Conservation (phyloP, 1,284 basidiomycete species). For the Malassezia caprae region DNA sequence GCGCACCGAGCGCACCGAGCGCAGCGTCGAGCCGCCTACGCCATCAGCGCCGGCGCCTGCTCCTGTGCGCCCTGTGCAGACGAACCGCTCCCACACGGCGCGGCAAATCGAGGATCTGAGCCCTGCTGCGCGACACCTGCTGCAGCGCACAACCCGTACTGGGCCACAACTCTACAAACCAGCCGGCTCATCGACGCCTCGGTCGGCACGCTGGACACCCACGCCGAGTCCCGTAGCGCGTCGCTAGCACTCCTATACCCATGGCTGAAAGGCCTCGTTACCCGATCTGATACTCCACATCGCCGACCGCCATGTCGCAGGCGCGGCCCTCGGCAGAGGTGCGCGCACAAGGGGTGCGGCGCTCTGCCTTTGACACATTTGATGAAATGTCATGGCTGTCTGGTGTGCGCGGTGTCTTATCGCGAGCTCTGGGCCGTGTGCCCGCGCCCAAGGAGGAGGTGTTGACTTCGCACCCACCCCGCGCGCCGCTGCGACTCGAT, state of each 20-base stretch:
- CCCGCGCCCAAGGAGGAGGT: neutral
- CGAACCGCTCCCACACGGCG: neutral
- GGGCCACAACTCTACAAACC: conserved; percentile 2
- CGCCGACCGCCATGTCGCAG: neutral
- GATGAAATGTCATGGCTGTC: conserved; percentile 9
- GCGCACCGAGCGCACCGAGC: neutral
- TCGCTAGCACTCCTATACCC: conserved; percentile 51
- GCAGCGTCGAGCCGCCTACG: neutral
- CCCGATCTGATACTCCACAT: conserved; percentile 51
- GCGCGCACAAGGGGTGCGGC: neutral
- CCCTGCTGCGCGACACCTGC: conserved; percentile 11
- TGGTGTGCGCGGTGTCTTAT: conserved; percentile 43
- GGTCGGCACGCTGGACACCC: conserved; percentile 11
- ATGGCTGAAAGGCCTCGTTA: conserved; percentile 13
- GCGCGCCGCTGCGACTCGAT: neutral
- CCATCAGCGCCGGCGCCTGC: neutral
- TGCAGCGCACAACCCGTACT: conserved; percentile 10
- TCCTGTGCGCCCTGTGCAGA: neutral
- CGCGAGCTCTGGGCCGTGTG: neutral
- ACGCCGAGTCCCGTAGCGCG: conserved; percentile 10
- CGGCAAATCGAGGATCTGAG: conserved; percentile 9
- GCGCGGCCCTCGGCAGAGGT: neutral
- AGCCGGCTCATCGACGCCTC: conserved; percentile 2
- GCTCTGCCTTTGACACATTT: conserved; percentile 15
- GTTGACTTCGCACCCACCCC: neutral